Evolutionary conservation across 1,284 basidiomycete genomes (phyloP), one percentile per base, ranked within the genome.

Genomic region (Puccinia horiana): DNA sequence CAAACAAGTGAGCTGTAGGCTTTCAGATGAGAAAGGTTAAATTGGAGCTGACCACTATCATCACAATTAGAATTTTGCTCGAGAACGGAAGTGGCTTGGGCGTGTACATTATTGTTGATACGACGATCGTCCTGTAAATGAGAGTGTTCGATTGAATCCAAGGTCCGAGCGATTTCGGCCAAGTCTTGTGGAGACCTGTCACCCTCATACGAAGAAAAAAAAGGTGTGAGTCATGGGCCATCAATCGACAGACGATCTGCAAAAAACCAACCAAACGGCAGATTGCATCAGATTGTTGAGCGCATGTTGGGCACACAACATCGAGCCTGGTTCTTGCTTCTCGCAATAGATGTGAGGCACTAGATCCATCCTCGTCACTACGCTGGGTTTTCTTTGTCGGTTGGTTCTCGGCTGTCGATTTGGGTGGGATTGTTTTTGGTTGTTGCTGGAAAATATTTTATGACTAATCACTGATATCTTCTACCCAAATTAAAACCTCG

Each of bases 231-330:
- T 42, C 35, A 69, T 23, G 12, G 3, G 80, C 23, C 20, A 76
- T 56, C 49, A 49, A 18, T 35, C 44, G 35, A 26, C 26, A 23
- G 20, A 70, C 18, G 73, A 18, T n/a, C 54, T n/a, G 47, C 74
- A 81, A 81, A 78, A n/a, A 91, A 85, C 84, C 93, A 92, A 81
- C 79, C 79, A 81, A 40, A 81, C 14, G 11, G 69, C 69, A 32
- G 70, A 73, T 65, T 81, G 93, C 56, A 94, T 88, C n/a, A 94
- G 88, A 20, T 90, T 90, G 86, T 94, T 94, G 47, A 94, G 88
- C 18, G 93, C 92, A 87, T 94, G 92, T 85, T 94, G 93, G n/a
- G 93, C 93, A 86, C 93, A 94, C 63, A 94, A 90, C 90, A 92
- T 93, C 1, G 92, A 93, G 29, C 92, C 93, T 81, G 87, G 84